Percentiles rank a stretch among this genome's conserved stretches.
These are phyloP conservation scores for Suillus bovinus DNA, from an alignment of 768 basidiomycete species.

Conservation along the genomic window DNA sequence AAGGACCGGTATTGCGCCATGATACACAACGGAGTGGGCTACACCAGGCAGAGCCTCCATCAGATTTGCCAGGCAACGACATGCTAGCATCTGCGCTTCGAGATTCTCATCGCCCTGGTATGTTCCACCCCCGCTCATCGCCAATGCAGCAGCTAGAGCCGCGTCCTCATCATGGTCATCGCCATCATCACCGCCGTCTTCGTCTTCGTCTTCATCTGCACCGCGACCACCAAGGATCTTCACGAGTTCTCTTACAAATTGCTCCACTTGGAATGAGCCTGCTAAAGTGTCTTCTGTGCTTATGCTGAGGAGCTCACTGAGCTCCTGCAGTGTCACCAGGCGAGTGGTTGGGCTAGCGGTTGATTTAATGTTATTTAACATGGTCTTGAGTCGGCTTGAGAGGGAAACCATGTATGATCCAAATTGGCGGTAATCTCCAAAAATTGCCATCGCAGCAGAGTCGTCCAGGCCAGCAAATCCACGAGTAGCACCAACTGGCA, in stretches of 20 bases:
- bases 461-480: slow-evolving; percentile 62
- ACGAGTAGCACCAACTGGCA: slow-evolving; percentile 37
- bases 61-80: slow-evolving; percentile 94
- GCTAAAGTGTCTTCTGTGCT: slow-evolving; percentile 97
- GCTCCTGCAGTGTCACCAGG: slow-evolving; percentile 88
- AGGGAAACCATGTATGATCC: slow-evolving; percentile 94
- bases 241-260: slow-evolving; percentile 89
- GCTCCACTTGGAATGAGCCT: slow-evolving; percentile 93
- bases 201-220: slow-evolving; percentile 70
- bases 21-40: slow-evolving; percentile 96
- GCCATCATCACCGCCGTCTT: slow-evolving; percentile 61
- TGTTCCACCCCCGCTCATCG: slow-evolving; percentile 70
- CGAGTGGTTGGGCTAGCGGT: slow-evolving; percentile 85
- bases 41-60: slow-evolving; percentile 99
- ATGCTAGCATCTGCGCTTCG: slow-evolving; percentile 95
- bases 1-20: slow-evolving; percentile 96
- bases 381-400: slow-evolving; percentile 83
- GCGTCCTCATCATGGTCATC: slow-evolving; percentile 80
- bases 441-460: slow-evolving; percentile 73
- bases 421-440: slow-evolving; percentile 84
- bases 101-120: slow-evolving; percentile 83
- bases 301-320: slow-evolving; percentile 92
- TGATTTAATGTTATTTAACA: slow-evolving; percentile 85
- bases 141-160: slow-evolving; percentile 83
- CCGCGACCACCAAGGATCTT: slow-evolving; percentile 85